Evolutionary conservation across 1,284 basidiomycete genomes (phyloP).

Genomic region (Boletus semigastroideus): DNA sequence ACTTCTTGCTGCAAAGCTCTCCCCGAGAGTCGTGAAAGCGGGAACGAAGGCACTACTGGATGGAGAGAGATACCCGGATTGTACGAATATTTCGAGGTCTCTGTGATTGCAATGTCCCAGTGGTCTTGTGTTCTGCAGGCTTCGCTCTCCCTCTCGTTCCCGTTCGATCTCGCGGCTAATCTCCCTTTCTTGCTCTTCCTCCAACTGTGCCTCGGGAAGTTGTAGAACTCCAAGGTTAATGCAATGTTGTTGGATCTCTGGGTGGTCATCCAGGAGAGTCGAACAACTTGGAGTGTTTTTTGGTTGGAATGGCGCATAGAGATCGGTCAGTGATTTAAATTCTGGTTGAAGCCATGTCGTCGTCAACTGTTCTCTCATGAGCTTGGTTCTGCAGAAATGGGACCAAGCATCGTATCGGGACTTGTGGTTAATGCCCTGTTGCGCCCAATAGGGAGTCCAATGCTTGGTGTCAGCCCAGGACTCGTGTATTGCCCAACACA

Average conservation of each 20-base stretch:
- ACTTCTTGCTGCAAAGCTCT: background rate
- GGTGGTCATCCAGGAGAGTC: background rate
- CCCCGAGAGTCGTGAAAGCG: constrained; percentile 4
- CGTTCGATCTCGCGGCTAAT: background rate
- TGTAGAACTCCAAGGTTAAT: background rate
- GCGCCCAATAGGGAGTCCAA: background rate
- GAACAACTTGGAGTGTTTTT: background rate
- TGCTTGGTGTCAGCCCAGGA: background rate
- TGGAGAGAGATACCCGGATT: constrained; percentile 11
- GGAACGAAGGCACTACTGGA: background rate
- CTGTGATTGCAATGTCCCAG: constrained; percentile 14
- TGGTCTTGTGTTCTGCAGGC: background rate
- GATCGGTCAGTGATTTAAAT: background rate
- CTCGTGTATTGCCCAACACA: background rate
- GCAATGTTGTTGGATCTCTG: background rate
- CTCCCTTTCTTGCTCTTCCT: background rate
- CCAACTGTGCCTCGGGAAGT: background rate
- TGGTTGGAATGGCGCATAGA: background rate
- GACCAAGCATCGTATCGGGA: background rate
- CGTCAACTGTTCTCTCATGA: background rate
- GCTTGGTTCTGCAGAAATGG: background rate
- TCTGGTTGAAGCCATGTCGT: background rate
- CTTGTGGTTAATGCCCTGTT: background rate
- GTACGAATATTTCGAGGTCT: constrained; percentile 21
- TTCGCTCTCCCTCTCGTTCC: background rate